Base-by-base conservation (phyloP, 2,329 filamentous ascomycete species). In the Coleophoma eucalyptorum region DNA sequence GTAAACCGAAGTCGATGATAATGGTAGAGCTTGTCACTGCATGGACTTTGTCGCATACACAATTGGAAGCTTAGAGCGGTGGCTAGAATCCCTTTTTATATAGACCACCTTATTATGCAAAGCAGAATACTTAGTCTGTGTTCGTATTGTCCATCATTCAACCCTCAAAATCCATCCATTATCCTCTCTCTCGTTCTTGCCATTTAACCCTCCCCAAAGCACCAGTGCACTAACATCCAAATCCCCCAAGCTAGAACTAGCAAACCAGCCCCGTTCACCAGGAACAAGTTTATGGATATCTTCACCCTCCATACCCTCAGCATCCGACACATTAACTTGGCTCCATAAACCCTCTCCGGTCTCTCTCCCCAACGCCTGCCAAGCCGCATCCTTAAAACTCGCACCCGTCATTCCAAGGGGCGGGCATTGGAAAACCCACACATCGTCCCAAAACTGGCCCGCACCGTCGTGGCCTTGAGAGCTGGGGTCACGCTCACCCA, bases 151-250 rank as follows among this genome's bases (percentile, higher is more conserved):
- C 26, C 38, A 43, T 58, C 35, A 64, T 51, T 70, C 74, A 52
- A 86, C 67, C 52, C 79, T 74, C 59, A 87, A 68, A 44, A 87
- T 80, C 83, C 83, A 87, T 3, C 79, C 83, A 64, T 87, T 83
- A 35, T 76, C 79, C 42, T 83, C 62, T 43, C 78, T 69, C 58
- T 69, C 65, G 55, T 80, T 79, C 16, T 69, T 68, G 37, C 74
- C 75, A 42, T 73, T 71, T 50, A 84, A 48, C 1, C 84, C 84
- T 34, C 84, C 84, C 70, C 80, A 83, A 11, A 87, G 58, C 26
- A 87, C 64, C 12, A 87, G 70, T 3, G 73, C 79, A 35, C 73
- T 77, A 63, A 81, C 78, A 64, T 84, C 82, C 34, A 84, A 63
- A 53, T 86, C 79, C 1, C 75, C 75, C 67, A 84, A 72, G 13